Base-by-base conservation (phyloP, 2,329 filamentous ascomycete genomes). In the Rhinocladiella mackenziei region DNA sequence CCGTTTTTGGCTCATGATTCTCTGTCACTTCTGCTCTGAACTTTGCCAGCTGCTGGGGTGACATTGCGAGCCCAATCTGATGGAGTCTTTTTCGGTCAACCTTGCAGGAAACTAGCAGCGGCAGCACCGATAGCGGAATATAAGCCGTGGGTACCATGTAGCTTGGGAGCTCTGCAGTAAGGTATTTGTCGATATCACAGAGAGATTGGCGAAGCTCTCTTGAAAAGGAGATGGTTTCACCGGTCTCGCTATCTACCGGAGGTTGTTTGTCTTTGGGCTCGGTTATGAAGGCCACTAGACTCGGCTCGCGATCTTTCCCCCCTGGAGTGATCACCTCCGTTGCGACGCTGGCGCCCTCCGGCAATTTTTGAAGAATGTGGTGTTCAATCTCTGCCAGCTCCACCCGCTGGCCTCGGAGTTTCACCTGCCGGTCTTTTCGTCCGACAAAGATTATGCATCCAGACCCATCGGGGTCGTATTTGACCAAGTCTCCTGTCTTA, bases 101-200 rank as follows among this genome's bases (percentile, higher is more conserved):
- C 13, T 36, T 36, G 9, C 18, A 22, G 8, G 18, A 22, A 5
- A 57, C 9, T 51, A 50, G 9, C 57, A 46, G n/a, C 0, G 67
- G 69, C 48, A 72, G 61, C 30, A 56, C 61, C 4, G 57, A 61
- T 11, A 71, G 51, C 0, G 68, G 68, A 45, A 72, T 64, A 50
- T 68, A 71, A 7, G 67, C 57, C 2, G 64, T 62, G 4, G 70
- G 69, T 28, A 71, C 64, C 60, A 72, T 69, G 50, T 67, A 66
- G 23, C 7, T 29, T 5, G 26, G 43, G 4, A 40, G 37, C 9
- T 33, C 15, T 6, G 30, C 10, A 13, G 30, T 17, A 17, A 33
- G 30, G 15, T 33, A 33, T 15, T 15, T 17, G 14, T 33, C 30
- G 5, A 33, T 33, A 14, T 14, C 17, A 17, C 20, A 30, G 6